phyloP scores from a whole-genome alignment of 495 filamentous ascomycete genomes.

The Talaromyces proteolyticus region DNA sequence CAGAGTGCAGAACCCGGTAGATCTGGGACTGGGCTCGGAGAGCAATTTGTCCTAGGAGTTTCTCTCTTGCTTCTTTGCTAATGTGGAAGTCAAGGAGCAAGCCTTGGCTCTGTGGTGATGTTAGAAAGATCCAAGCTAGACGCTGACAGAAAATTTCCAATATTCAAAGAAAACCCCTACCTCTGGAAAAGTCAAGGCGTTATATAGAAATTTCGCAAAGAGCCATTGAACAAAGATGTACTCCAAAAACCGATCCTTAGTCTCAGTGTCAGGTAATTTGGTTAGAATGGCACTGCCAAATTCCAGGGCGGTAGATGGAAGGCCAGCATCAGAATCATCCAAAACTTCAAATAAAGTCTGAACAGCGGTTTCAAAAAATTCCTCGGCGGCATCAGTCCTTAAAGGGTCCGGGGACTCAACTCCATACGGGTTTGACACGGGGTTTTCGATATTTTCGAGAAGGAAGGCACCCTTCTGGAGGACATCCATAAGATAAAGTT shows the following conservation, averaged over 20 bases:
- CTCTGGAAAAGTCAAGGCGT: slow-evolving; percentile 86
- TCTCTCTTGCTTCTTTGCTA: slow-evolving; percentile 80
- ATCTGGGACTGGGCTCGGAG: slow-evolving; percentile 71
- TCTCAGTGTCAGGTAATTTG: slow-evolving; percentile 65
- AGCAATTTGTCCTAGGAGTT: slow-evolving; percentile 79
- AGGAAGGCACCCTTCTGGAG: slow-evolving; percentile 89
- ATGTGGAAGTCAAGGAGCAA: slow-evolving; percentile 90
- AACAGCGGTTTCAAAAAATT: slow-evolving; percentile 82
- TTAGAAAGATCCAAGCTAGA: not conserved
- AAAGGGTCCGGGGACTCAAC: slow-evolving; percentile 56
- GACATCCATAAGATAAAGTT: slow-evolving; percentile 88
- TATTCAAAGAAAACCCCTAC: slow-evolving; percentile 42
- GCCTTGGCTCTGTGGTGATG: slow-evolving; percentile 57
- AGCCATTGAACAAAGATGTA: slow-evolving; percentile 89
- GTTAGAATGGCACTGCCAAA: slow-evolving; percentile 75
- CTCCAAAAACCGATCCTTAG: slow-evolving; percentile 62
- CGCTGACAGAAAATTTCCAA: slow-evolving; percentile 7
- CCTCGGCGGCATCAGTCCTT: slow-evolving; percentile 73
- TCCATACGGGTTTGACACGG: slow-evolving; percentile 29
- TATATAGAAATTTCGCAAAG: slow-evolving; percentile 79
- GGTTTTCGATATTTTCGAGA: slow-evolving; percentile 68
- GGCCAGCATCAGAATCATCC: slow-evolving; percentile 68
- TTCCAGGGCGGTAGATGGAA: slow-evolving; percentile 77
- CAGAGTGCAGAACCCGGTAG: slow-evolving; percentile 39
- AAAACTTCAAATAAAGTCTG: slow-evolving; percentile 80